phyloP scores from a whole-genome alignment of 108 stramenopile genomes.

The Nitzschia palea region DNA sequence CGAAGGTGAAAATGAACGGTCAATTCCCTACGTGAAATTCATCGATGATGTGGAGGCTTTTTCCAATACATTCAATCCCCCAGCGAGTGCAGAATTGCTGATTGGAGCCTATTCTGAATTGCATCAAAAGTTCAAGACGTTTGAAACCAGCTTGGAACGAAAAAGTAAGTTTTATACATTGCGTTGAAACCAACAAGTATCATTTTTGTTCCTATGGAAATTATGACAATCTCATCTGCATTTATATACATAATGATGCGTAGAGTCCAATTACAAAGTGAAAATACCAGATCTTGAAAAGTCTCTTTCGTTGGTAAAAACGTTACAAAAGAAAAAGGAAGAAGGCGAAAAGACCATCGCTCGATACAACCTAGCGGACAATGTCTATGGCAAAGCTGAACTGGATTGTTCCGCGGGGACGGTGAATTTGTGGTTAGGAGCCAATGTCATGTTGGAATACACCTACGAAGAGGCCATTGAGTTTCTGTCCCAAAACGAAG shows the following conservation, averaged over 20 bases:
- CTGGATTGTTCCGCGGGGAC: constrained; percentile 78
- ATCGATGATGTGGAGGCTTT: constrained; percentile 85
- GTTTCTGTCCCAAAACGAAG: constrained; percentile 64
- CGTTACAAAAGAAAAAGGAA: constrained; percentile 67
- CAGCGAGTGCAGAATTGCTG: constrained; percentile 79
- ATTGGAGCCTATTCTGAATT: constrained; percentile 90
- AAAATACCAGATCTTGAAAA: constrained; percentile 91
- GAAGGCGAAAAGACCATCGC: constrained; percentile 63
- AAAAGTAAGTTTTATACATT: constrained; percentile 48
- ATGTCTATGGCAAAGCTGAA: constrained; percentile 93
- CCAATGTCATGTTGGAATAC: constrained; percentile 99
- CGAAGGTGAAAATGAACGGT: constrained; percentile 74
- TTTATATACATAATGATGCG: too few species aligned
- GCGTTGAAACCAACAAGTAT: neutral
- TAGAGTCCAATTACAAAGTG: constrained; percentile 47
- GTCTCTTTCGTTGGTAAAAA: constrained; percentile 70
- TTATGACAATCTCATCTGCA: neutral
- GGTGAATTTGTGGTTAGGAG: constrained; percentile 98
- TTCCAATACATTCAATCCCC: constrained; percentile 71
- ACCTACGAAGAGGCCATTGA: constrained; percentile 94
- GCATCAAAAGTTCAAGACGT: constrained; percentile 82
- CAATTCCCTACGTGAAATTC: constrained; percentile 82
- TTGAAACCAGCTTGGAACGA: constrained; percentile 69
- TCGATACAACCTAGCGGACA: constrained; percentile 93
- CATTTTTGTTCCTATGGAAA: neutral